Evolutionary conservation across 2,329 filamentous ascomycete genomes (phyloP).

Genomic region (Anthostomella pinea): DNA sequence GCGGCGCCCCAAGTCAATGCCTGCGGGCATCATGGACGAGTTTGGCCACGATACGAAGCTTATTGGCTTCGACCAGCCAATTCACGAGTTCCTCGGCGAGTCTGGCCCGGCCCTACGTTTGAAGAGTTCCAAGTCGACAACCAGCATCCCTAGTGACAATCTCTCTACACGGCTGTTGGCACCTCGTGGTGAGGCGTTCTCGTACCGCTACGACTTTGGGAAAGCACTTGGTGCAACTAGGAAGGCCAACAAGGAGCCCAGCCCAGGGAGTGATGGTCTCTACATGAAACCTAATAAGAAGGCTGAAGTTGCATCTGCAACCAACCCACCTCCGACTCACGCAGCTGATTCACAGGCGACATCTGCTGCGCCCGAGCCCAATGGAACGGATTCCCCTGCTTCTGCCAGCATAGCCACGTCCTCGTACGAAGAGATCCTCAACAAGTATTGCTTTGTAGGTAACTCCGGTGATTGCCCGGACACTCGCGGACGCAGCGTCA

Average conservation of each 20-base stretch:
- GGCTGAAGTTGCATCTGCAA: conserved; percentile 15
- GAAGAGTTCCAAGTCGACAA: conserved; percentile 64
- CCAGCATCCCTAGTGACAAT: conserved; percentile 62
- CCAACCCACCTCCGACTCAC: conserved; percentile 8
- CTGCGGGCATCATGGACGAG: conserved; percentile 62
- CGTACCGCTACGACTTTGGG: conserved; percentile 92
- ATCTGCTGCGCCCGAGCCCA: too few relatives aligned
- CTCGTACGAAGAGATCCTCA: conserved; percentile 93
- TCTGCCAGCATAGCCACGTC: conserved; percentile 67
- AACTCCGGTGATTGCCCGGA: conserved; percentile 35
- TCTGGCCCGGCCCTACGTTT: conserved; percentile 61
- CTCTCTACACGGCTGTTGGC: conserved; percentile 49
- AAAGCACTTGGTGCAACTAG: conserved; percentile 86
- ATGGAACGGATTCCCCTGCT: conserved; percentile 51
- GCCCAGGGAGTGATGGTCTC: conserved; percentile 50
- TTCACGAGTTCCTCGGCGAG: conserved; percentile 64
- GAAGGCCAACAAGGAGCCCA: conserved; percentile 66
- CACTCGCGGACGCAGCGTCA: conserved; percentile 14
- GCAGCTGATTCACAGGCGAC: conserved; percentile 27
- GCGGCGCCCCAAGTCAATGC: conserved; percentile 54
- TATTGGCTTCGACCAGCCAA: conserved; percentile 53
- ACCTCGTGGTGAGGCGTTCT: conserved; percentile 72
- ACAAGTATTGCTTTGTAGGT: conserved; percentile 99
- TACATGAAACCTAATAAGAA: conserved; percentile 54
- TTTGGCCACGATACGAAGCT: conserved; percentile 63